Conservation (phyloP, 805 yeast species). For the Isabelozyma gotoi region DNA sequence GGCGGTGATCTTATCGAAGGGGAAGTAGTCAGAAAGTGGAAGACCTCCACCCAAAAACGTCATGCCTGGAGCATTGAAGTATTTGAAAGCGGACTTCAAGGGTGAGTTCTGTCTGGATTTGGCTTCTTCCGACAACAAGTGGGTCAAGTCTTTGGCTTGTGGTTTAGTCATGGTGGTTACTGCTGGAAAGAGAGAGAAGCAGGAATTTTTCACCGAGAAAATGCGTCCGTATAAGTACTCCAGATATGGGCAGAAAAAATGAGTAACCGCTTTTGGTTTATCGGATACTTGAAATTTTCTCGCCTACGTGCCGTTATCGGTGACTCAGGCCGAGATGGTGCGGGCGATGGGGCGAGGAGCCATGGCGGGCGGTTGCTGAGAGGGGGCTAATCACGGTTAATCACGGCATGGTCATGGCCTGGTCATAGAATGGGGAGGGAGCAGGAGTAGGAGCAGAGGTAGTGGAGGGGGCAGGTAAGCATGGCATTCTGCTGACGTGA, state of each 20-base stretch:
- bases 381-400: too few species aligned
- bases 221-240: not conserved
- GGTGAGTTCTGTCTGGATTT: slow-evolving; percentile 74
- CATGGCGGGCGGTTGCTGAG: too few species aligned
- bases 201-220: not conserved
- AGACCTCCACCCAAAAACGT: slow-evolving; percentile 94
- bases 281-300: not conserved
- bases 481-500: too few species aligned
- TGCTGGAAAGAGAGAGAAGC: not conserved
- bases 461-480: too few species aligned
- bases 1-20: slow-evolving; percentile 75
- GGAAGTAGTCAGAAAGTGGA: slow-evolving; percentile 89
- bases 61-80: slow-evolving; percentile 69
- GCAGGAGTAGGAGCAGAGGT: too few species aligned
- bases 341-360: too few species aligned
- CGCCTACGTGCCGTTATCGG: not conserved
- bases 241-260: not conserved
- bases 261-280: not conserved
- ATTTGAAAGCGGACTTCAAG: slow-evolving; percentile 80
- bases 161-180: slow-evolving; percentile 22
- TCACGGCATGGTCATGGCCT: too few species aligned
- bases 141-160: slow-evolving; percentile 66
- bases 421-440: too few species aligned
- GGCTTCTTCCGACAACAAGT: slow-evolving; percentile 77
- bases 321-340: not conserved